Base-by-base conservation (phyloP, 192 early-diverging fungal genomes). In the Backusella psychrophila region DNA sequence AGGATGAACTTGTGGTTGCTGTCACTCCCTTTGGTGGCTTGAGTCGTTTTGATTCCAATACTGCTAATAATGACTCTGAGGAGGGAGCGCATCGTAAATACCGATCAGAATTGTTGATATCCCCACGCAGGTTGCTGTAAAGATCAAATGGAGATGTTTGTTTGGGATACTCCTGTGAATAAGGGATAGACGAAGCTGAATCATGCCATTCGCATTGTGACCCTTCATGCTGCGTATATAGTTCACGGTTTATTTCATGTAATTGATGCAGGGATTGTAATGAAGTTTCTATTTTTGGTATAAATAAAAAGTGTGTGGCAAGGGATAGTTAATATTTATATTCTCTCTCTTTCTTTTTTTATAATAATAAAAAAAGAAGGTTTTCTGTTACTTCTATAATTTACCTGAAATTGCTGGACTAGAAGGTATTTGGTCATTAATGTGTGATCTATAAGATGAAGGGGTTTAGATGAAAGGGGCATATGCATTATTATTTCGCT, bases 21-120 rank as follows among this genome's bases (percentile, higher is more conserved):
- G 41, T 71, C 23, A 49, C 44, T 41, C 59, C 67, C n/a, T 66
- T 74, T 11, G 67, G 67, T 46, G 59, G 33, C 5, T 23, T 44
- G 34, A 5, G 42, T 17, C 72, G 46, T 65, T 91, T 93, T 77
- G 85, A 86, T 77, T 92, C 92, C 26, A 93, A 78, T 81, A 93
- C 82, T 44, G 90, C 88, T 53, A 93, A 81, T 33, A 93, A 82
- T 4, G 92, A 92, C 42, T 92, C 91, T 19, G 91, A 87, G 1
- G 92, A 93, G 7, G 92, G 91, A 8, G 92, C 89, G 69, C 86
- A 93, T 0, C 85, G 86, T 21, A 89, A 88, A 69, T 92, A 93
- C 46, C 91, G 88, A 23, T 88, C 89, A 35, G 77, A 53, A 31
- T 69, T 46, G 19, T 74, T 72, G 19, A 78, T 65, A 1, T 78